phyloP scores from a whole-genome alignment of 495 filamentous ascomycete genomes.

The Trichoderma virens region DNA sequence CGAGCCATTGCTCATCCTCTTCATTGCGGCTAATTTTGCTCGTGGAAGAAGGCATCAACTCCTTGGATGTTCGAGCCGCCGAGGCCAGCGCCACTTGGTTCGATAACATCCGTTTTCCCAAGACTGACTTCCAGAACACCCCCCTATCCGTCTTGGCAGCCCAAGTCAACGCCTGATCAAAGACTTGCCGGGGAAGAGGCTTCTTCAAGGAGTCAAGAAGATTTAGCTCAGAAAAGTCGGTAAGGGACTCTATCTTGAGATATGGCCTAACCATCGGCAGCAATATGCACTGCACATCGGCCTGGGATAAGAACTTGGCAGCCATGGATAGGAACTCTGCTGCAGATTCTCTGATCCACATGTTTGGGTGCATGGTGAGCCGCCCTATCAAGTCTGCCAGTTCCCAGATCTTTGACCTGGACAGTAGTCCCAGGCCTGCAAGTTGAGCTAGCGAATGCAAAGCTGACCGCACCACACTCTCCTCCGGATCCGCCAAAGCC shows the following conservation, averaged over 20 bases:
- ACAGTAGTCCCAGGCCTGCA: slow-evolving; percentile 79
- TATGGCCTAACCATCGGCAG: slow-evolving; percentile 72
- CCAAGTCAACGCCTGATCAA: slow-evolving; percentile 83
- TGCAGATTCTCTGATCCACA: slow-evolving; percentile 89
- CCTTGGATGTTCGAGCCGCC: slow-evolving; percentile 23
- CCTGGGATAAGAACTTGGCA: slow-evolving; percentile 66
- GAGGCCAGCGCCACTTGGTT: slow-evolving; percentile 33
- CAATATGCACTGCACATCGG: slow-evolving; percentile 77
- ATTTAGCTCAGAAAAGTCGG: slow-evolving; percentile 57
- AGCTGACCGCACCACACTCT: slow-evolving; percentile 88
- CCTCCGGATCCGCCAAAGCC: slow-evolving; percentile 91
- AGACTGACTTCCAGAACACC: slow-evolving; percentile 74
- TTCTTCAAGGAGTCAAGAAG: slow-evolving; percentile 79
- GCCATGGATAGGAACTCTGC: slow-evolving; percentile 73
- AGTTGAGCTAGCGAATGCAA: slow-evolving; percentile 83
- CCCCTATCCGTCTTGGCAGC: slow-evolving; percentile 71
- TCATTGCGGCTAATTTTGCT: slow-evolving; percentile 63
- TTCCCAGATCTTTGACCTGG: slow-evolving; percentile 78
- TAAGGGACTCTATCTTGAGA: slow-evolving; percentile 47
- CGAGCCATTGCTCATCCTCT: slow-evolving; percentile 96
- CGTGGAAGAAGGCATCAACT: slow-evolving; percentile 23
- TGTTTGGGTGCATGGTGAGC: slow-evolving; percentile 87
- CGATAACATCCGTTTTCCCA: slow-evolving; percentile 50
- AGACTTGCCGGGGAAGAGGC: slow-evolving; percentile 67
- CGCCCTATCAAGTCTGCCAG: slow-evolving; percentile 70